Evolutionary conservation across 2,329 filamentous ascomycete genomes (phyloP), one percentile per base, ranked within the genome.

Genomic region (Pseudogymnoascus sp.): DNA sequence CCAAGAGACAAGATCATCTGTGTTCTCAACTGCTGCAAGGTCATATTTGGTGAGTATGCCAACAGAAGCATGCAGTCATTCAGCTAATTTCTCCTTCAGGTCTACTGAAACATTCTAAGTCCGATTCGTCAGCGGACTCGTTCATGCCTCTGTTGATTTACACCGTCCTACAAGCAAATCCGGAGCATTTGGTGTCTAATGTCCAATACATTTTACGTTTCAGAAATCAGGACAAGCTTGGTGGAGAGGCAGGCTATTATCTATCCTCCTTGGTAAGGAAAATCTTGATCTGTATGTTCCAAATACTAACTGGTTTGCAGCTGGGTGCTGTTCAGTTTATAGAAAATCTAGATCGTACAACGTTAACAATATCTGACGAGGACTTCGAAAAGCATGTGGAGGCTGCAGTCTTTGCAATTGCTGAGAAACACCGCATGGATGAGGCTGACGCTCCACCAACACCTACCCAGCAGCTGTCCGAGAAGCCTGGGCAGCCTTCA

Each of bases 331-430:
- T 99, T 58, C 92, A 96, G 69, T 99, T 99, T 73, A 90, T 99
- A 68, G 94, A 99, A 76, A 95, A 90, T 63, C 86, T 99, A 74
- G 94, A 99, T 74, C 87, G 92, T 47, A 97, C 94, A 1, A 93
- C 88, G 26, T 77, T 99, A 6, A 97, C 94, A 0, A 94, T 99
- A 59, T 88, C 88, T 1, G 92, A 99, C 70, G 91, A 94, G 62
- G 94, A 97, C 37, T 99, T 99, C 70, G 94, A 99, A 72, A 84
- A 84, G 71, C 92, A 96, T 67, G 95, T 99, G n/a, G 94, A 99
- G 76, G 89, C 89, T 3, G 92, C 94, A 6, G 95, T 99, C 2
- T 96, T 91, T 5, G 90, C 90, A 41, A 99, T 99, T 66, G 93
- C 94, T 1, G 93, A 97, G 75, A 90, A 90, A 69, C 92, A 97